A percentile compares a stretch with the other conserved stretches of the same genome.
These are phyloP conservation scores for Phialophora macrospora DNA, from an alignment of 2,329 filamentous ascomycete species.

Conservation along the genomic window DNA sequence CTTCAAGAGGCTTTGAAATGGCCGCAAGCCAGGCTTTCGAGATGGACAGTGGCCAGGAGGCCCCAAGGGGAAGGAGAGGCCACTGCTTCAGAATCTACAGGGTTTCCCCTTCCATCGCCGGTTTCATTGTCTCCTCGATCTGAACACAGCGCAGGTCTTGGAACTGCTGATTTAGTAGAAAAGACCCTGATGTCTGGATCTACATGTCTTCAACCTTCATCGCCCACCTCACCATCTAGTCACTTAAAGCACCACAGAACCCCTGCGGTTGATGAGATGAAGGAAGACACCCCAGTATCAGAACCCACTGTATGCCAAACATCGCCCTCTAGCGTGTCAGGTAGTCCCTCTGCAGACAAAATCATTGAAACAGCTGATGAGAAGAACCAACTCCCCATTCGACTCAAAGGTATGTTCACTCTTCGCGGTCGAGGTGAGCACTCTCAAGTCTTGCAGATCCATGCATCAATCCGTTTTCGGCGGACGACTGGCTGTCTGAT, in stretches of 20 bases:
- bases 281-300: neutral
- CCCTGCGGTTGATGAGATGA: neutral
- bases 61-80: too few relatives aligned
- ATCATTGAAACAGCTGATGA: neutral
- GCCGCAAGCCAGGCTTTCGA: neutral
- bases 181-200: neutral
- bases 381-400: neutral
- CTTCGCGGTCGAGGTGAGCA: neutral
- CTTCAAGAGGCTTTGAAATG: constrained; percentile 15
- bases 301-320: neutral
- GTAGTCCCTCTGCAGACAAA: neutral
- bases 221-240: neutral
- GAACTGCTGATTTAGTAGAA: neutral
- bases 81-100: neutral
- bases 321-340: neutral
- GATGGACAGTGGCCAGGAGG: neutral
- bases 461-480: neutral
- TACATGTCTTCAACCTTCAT: neutral
- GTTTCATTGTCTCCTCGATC: neutral
- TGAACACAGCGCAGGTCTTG: neutral
- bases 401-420: constrained; percentile 2
- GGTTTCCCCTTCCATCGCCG: neutral
- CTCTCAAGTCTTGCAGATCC: constrained; percentile 18
- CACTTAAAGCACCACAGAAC: neutral
- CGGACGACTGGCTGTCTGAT: neutral